Percentiles rank a stretch among this genome's conserved stretches.
Evolutionary conservation across 768 basidiomycete species (phyloP).

Genomic region (Cubamyces lactineus): DNA sequence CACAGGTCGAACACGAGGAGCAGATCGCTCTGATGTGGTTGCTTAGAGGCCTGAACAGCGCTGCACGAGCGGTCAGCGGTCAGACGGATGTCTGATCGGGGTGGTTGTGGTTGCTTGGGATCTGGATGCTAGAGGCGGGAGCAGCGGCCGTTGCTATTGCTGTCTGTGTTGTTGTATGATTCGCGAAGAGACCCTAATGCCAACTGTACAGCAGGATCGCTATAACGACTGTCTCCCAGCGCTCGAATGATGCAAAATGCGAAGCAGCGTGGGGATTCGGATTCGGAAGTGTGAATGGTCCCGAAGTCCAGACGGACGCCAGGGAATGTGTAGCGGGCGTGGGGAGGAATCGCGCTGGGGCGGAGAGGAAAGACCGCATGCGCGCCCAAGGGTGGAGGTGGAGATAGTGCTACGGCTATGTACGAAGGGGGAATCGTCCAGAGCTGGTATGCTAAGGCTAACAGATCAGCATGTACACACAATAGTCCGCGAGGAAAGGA

Average conservation of each 20-base stretch:
- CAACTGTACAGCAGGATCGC: slow-evolving; percentile 10
- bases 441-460: background rate
- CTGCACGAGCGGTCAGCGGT: no score
- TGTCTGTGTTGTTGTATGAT: background rate
- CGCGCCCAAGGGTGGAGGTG: no score
- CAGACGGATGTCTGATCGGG: background rate
- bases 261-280: background rate
- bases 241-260: background rate
- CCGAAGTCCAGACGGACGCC: no score
- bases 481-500: slow-evolving; percentile 9
- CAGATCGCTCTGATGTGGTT: background rate
- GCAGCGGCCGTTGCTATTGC: background rate
- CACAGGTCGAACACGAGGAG: background rate
- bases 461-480: slow-evolving; percentile 16
- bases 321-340: no score
- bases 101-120: background rate
- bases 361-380: background rate
- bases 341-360: background rate
- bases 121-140: no score
- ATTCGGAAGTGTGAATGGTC: no score
- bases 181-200: background rate
- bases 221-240: slow-evolving; percentile 15
- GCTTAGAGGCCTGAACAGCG: background rate
- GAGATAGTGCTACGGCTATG: background rate
- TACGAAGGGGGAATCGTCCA: slow-evolving; percentile 5